Base-by-base conservation (phyloP, 2,329 filamentous ascomycete species). In the Xylariomycetidae sp. region DNA sequence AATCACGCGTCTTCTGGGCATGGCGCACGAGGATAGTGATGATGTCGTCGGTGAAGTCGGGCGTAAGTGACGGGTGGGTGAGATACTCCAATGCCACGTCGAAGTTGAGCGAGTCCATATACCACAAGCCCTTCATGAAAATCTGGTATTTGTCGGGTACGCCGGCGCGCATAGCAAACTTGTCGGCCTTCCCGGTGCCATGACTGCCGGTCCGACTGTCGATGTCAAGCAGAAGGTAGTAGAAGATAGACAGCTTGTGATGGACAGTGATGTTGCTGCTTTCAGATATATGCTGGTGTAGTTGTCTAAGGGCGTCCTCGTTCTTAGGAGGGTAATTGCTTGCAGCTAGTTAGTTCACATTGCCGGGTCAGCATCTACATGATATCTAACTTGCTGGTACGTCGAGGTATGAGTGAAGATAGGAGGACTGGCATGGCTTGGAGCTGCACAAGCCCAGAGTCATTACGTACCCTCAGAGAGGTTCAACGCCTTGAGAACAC, bases 21-120 rank as follows among this genome's bases (percentile, higher is more conserved):
- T 79, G 72, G 23, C 74, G 71, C 32, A 86, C 76, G 4, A 92
- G 73, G 4, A 74, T 72, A 16, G 74, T 72, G 46, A 92, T 70
- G 33, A 94, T 89, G 41, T 94, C 85, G 60, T 92, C 86, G 36
- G 85, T 75, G 51, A 92, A 94, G 34, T 88, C 88, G 22, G 85
- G 80, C 14, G 82, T 79, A 4, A 94, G 70, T 2, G 83, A 86
- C 0, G 88, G 87, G 49, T 92, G 82, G 4, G 85, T 81, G 11
- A 94, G 74, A 54, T 82, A 80, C 48, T 87, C 80, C 17, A 94
- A 69, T 3, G 87, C 85, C 43, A 66, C 62, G 73, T 71, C 64
- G 51, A 86, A 88, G 36, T 87, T 70, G 27, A 79, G 66, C 27
- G 76, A 74, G 53, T 94, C 88, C 56, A 94, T 67, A 49, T 84